Evolutionary conservation across 257 asterid species (phyloP), one percentile per base, ranked within the genome.

Genomic region (Ilex aquifolium): DNA sequence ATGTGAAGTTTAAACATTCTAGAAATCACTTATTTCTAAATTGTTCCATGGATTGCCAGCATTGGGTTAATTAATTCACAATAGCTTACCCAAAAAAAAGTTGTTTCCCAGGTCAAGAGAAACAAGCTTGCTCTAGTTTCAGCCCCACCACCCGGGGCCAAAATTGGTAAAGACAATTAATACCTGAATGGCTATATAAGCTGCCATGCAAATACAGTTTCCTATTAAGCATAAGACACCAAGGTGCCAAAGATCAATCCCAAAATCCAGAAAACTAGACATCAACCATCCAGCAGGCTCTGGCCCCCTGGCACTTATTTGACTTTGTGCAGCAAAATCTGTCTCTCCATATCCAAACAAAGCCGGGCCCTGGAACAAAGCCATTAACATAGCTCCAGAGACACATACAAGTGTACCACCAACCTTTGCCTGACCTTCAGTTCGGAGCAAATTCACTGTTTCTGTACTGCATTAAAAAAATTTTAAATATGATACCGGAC

Each of bases 191-290:
- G 97, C 85, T 52, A 93, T 74, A 77, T 82, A 93, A 54, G 91
- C 75, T 29, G 96, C 95, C 97, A 90, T 80, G 74, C 96, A 85
- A 83, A 90, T 80, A 77, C 99, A 93, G 79, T 93, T 90, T 69
- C 97, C 99, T 59, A 90, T 79, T 53, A 93, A 79, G 76, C 97
- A 93, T 69, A 93, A 65, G 62, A 87, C 96, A 31, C 99, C 99
- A 7, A 93, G 71, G 76, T 87, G 90, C 97, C 97, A 93, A 70
- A 66, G 72, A 74, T 87, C 95, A 27, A 93, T 65, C 54, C 96
- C 95, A 31, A 78, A 62, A 44, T 82, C 91, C 72, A 84, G 65
- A 57, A 82, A 74, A 69, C 78, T 76, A 64, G 92, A 78, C 72
- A 85, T 30, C 61, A 87, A 74, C 95, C 85, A 83, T 69, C 95